Evolutionary conservation across 495 filamentous ascomycete species (phyloP), one percentile per base, ranked within the genome.

Genomic region (Penicillium ochrochloron): DNA sequence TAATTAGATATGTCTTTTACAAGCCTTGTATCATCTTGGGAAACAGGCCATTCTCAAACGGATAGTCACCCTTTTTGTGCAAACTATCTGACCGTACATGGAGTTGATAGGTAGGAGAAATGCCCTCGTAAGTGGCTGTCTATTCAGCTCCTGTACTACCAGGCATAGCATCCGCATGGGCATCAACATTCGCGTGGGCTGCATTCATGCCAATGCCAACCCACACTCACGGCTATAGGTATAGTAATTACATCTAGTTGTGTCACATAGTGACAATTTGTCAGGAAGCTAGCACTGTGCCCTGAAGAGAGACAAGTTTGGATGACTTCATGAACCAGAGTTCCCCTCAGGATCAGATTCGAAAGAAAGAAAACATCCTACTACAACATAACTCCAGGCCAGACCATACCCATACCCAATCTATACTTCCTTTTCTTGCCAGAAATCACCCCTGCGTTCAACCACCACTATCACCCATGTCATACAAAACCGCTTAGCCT

Each of bases 121-220:
- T n/a, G 48, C 5, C 14, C 25, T 27, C 27, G 17, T 25, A 31
- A 61, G 33, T 42, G 57, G 52, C 23, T 61, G 5, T 51, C 60
- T 48, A 23, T 51, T 69, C 63, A 66, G 63, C 67, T 59, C 42
- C 55, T 64, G 60, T 66, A 57, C 57, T 8, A 69, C 67, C 60
- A 48, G 63, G n/a, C n/a, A n/a, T 53, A 61, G 60, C 60, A 25
- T 48, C 44, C 10, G 44, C 44, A 48, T 48, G 19, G 21, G 21
- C 19, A 63, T 29, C 17, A 11, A 9, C 44, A 33, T 46, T 15
- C 6, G 25, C 14, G 8, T 19, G 2, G 5, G n/a, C 19, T 9
- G 29, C 4, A 23, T 10, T 39, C 14, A 6, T 57, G 21, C 34
- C 34, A 19, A 39, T 37, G 34, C 12, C 31, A 15, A 48, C 42